These are phyloP conservation scores for Ehretia macrophylla DNA, from an alignment of 257 asterid genomes.

Conservation along the genomic window DNA sequence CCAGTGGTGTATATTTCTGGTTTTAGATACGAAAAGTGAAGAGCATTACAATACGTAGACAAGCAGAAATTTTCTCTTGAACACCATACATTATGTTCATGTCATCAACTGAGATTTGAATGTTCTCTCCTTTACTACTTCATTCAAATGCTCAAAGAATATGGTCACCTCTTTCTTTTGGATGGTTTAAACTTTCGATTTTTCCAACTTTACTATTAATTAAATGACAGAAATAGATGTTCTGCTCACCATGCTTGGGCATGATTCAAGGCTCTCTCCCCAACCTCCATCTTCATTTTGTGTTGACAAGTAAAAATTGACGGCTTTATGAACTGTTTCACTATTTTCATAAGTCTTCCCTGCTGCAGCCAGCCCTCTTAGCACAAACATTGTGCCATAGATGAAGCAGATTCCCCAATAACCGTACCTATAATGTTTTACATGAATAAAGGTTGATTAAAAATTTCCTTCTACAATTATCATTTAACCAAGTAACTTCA, in stretches of 20 bases:
- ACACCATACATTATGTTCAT: too few species aligned
- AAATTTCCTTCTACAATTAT: conserved; percentile 19
- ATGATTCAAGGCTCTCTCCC: conserved; percentile 77
- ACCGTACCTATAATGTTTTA: conserved; percentile 43
- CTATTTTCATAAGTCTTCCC: conserved; percentile 57
- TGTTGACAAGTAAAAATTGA: conserved; percentile 41
- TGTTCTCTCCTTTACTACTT: too few species aligned
- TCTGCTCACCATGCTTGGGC: conserved; percentile 65
- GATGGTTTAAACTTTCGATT: neutral
- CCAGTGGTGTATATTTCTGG: conserved; percentile 71
- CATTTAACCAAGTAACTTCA: too few species aligned
- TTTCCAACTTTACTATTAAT: too few species aligned
- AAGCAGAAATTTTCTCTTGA: neutral
- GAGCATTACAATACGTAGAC: neutral
- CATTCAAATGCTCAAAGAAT: too few species aligned
- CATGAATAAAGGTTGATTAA: neutral
- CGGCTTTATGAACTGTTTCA: conserved; percentile 48
- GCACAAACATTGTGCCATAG: conserved; percentile 61
- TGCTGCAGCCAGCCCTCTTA: conserved; percentile 44
- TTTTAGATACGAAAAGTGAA: neutral
- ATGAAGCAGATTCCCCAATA: conserved; percentile 76
- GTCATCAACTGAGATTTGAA: too few species aligned
- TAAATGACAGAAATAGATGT: neutral
- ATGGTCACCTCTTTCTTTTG: neutral
- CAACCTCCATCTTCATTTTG: conserved; percentile 84